A percentile compares a stretch with the other conserved stretches of the same genome.
These are phyloP conservation scores for Trebouxiophyceae sp. DNA, from an alignment of 163 green algal species.

Conservation along the genomic window DNA sequence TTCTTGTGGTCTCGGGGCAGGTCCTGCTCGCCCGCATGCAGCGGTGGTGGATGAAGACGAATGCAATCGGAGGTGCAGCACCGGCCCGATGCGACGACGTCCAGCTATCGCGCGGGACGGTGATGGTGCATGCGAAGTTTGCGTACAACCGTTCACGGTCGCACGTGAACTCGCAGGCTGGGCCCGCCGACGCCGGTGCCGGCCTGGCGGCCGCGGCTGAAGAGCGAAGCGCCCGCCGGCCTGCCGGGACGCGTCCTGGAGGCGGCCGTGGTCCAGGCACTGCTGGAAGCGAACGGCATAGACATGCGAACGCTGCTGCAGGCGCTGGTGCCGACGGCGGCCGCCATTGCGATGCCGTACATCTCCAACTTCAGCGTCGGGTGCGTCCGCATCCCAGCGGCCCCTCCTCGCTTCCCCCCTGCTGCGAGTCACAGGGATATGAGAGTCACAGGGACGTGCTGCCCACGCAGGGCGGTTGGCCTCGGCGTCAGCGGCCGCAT, in stretches of 20 bases:
- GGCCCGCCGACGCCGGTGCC: not conserved
- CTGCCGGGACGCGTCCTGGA: conserved; percentile 55
- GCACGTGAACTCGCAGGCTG: too few relatives aligned
- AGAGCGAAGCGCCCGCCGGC: too few relatives aligned
- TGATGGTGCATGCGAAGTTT: too few relatives aligned
- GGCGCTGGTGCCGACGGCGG: conserved; percentile 52
- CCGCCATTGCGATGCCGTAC: conserved; percentile 55
- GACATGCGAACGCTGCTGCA: conserved; percentile 50
- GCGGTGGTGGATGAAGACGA: too few relatives aligned
- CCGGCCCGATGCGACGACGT: too few relatives aligned
- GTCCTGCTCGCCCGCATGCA: too few relatives aligned
- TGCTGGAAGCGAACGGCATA: conserved; percentile 22
- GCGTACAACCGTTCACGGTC: too few relatives aligned
- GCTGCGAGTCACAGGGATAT: not conserved
- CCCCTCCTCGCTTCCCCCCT: not conserved
- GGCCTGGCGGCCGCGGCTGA: not conserved
- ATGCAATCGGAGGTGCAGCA: too few relatives aligned
- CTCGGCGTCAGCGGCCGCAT: conserved; percentile 65
- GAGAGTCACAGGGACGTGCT: too few relatives aligned
- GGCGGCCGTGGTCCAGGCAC: conserved; percentile 31
- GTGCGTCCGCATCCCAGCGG: conserved; percentile 19
- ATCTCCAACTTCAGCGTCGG: conserved; percentile 85
- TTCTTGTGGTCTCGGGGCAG: too few relatives aligned
- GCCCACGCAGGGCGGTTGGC: conserved; percentile 46
- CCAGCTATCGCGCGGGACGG: too few relatives aligned